These are phyloP conservation scores for Phaeosphaeriaceae sp. DNA, from an alignment of 2,329 filamentous ascomycete species.

Conservation along the genomic window DNA sequence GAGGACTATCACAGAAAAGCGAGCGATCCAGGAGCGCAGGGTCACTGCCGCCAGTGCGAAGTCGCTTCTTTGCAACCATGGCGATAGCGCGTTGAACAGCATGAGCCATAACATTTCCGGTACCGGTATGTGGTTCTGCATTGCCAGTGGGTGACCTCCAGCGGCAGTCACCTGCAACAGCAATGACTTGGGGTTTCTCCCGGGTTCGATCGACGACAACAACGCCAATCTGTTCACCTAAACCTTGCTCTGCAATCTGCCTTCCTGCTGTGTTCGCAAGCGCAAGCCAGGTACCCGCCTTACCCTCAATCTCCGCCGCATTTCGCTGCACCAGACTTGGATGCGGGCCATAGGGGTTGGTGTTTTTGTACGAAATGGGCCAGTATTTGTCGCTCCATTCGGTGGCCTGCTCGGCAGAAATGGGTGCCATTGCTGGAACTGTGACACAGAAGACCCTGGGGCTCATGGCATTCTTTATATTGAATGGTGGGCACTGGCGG, in stretches of 20 bases:
- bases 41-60: constrained; percentile 45
- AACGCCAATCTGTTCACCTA: constrained; percentile 74
- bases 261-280: constrained; percentile 69
- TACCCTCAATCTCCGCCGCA: constrained; percentile 69
- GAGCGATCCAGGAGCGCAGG: constrained; percentile 37
- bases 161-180: constrained; percentile 77
- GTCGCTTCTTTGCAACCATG: constrained; percentile 72
- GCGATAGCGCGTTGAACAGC: constrained; percentile 79
- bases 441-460: constrained; percentile 66
- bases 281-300: constrained; percentile 70
- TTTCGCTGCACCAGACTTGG: constrained; percentile 74
- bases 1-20: constrained; percentile 71
- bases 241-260: constrained; percentile 62
- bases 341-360: constrained; percentile 84
- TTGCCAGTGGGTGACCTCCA: constrained; percentile 57
- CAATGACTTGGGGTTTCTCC: constrained; percentile 64
- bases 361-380: constrained; percentile 86
- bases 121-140: constrained; percentile 40
- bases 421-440: constrained; percentile 76
- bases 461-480: constrained; percentile 51
- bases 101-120: constrained; percentile 79
- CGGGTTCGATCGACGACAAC: constrained; percentile 70
- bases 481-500: constrained; percentile 49
- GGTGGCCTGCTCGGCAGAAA: constrained; percentile 75
- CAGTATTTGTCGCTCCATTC: constrained; percentile 79